Evolutionary conservation across 306 rosid genomes (phyloP).

Genomic region (Rubus parviflorus): DNA sequence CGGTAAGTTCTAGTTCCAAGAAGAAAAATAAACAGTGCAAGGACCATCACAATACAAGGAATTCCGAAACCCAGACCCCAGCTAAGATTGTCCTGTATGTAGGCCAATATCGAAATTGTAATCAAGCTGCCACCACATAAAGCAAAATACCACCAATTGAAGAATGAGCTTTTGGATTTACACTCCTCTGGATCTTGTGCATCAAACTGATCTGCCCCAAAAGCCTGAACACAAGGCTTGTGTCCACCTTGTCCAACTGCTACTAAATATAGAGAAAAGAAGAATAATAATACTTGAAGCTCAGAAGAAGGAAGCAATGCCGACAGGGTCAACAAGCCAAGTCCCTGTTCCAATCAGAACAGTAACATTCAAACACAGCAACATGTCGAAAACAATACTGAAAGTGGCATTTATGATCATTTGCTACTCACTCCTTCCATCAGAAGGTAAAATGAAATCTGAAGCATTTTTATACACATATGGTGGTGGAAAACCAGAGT

Average conservation of each 20-base stretch:
- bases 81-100: constrained; percentile 43
- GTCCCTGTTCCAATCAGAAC: constrained; percentile 39
- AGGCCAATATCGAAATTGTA: constrained; percentile 34
- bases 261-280: constrained; percentile 53
- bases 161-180: constrained; percentile 69
- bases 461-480: too few relatives aligned
- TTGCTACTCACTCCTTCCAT: too few relatives aligned
- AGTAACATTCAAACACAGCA: background rate
- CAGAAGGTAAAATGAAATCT: too few relatives aligned
- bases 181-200: constrained; percentile 50
- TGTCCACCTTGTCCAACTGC: constrained; percentile 69
- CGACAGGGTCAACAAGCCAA: constrained; percentile 59
- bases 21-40: constrained; percentile 25
- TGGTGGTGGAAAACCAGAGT: too few relatives aligned
- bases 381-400: too few relatives aligned
- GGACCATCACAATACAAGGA: constrained; percentile 33
- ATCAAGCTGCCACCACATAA: constrained; percentile 33
- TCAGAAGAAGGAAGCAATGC: constrained; percentile 33
- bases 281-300: constrained; percentile 26
- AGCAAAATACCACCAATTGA: constrained; percentile 77
- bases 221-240: constrained; percentile 80
- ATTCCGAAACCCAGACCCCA: constrained; percentile 36
- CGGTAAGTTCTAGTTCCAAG: constrained; percentile 34
- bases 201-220: constrained; percentile 77
- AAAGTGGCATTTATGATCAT: too few relatives aligned